Conservation (phyloP, 2,329 filamentous ascomycete genomes). For the Aspergillus awamori region DNA sequence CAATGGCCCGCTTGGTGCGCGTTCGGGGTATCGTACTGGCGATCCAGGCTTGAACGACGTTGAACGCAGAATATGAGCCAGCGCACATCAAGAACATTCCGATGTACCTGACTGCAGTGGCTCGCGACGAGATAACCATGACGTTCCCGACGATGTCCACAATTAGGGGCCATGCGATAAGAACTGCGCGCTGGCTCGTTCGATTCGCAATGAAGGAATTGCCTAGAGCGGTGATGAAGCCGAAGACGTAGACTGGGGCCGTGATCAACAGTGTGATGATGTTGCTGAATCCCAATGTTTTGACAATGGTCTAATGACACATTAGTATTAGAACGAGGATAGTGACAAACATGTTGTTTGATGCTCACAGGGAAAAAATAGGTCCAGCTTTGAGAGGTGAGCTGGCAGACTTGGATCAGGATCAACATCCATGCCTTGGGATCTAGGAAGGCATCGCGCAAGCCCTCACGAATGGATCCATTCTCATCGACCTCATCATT, state of each 20-base stretch:
- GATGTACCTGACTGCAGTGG: constrained; percentile 20
- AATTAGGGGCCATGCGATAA: constrained; percentile 23
- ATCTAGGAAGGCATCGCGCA: constrained; percentile 22
- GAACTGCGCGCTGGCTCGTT: constrained; percentile 17
- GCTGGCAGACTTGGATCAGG: constrained; percentile 22
- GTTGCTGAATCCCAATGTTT: constrained; percentile 23
- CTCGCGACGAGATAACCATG: constrained; percentile 20
- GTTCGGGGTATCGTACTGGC: constrained; percentile 27
- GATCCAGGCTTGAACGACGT: constrained; percentile 26
- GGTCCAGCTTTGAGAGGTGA: constrained; percentile 22
- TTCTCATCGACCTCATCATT: constrained; percentile 28
- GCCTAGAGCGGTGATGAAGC: constrained; percentile 39
- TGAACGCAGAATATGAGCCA: constrained; percentile 25
- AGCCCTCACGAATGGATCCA: constrained; percentile 19
- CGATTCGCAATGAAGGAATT: constrained; percentile 32
- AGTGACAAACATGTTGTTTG: not conserved
- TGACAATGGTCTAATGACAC: constrained; percentile 19
- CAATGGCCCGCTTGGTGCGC: constrained; percentile 24
- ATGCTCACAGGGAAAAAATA: constrained; percentile 18
- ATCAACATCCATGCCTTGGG: constrained; percentile 23
- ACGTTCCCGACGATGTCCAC: constrained; percentile 25
- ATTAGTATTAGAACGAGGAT: not conserved
- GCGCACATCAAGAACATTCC: constrained; percentile 28
- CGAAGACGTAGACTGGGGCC: constrained; percentile 25
- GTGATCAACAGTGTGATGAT: constrained; percentile 25